Base-by-base conservation (phyloP, 2,329 filamentous ascomycete species). In the Colletotrichum musae region DNA sequence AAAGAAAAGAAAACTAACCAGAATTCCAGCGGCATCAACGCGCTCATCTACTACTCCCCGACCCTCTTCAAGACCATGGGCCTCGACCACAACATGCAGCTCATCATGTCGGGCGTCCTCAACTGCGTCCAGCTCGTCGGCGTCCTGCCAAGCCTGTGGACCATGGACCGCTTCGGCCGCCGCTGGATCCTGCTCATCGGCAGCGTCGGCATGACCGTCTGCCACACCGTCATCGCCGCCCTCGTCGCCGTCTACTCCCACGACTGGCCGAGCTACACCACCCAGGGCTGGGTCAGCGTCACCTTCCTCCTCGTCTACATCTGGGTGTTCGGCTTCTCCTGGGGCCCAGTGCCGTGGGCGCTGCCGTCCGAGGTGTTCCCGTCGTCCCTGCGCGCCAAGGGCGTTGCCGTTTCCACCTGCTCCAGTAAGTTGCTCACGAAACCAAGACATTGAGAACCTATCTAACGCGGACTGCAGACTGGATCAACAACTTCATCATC, bases 321-420 rank as follows among this genome's bases (percentile, higher is more conserved):
- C 83, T 75, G 89, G 47, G 78, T 81, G 2, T 92, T 91, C 69
- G 89, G 88, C 2, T 85, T 84, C 0, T 85, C 84, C 0, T 92
- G 88, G 86, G 87, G 84, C 16, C 83, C 85, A 57, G 84, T 87
- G 16, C 77, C 77, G 0, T 80, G 78, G 79, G 74, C 78, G 0
- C 80, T 82, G 57, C 78, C 77, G 6, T 76, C 77, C 0, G 82
- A 84, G 70, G 79, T 83, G 63, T 81, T 82, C 66, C 80, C 81
- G 0, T 73, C 80, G 0, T 77, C 79, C 54, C 72, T 78, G 24
- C 74, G 76, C 28, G 74, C 76, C 10, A 69, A 75, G 28, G 76
- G 76, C 18, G 74, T 75, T 13, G 73, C 75, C 26, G 74, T 78
- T 21, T 75, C 75, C 2, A 77, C 75, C 4, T 75, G 76, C 10